Evolutionary conservation across 2,329 filamentous ascomycete genomes (phyloP).

Genomic region (Beauveria asiatica): DNA sequence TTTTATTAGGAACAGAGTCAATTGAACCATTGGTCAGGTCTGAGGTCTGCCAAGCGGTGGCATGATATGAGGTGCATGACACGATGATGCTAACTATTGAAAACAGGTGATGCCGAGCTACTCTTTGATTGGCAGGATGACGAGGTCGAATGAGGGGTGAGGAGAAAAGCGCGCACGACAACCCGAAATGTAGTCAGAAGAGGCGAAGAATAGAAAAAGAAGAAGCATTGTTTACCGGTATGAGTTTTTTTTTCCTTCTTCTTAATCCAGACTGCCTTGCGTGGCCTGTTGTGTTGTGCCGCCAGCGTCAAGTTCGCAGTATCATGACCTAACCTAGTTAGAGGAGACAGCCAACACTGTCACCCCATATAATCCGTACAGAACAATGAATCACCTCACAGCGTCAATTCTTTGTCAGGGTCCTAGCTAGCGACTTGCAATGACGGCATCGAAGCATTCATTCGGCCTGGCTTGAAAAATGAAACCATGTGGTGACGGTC

Average conservation of each 20-base stretch:
- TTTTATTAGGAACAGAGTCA: rapidly evolving
- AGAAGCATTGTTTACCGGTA: too few relatives aligned
- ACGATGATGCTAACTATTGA: too few relatives aligned
- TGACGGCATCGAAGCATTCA: neutral
- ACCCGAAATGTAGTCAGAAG: too few relatives aligned
- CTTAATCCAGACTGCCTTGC: neutral
- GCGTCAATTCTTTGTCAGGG: neutral
- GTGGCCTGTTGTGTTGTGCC: neutral
- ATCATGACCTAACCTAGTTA: neutral
- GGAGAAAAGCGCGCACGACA: neutral
- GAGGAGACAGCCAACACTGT: neutral
- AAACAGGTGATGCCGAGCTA: too few relatives aligned
- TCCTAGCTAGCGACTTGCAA: neutral
- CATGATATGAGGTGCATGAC: too few relatives aligned
- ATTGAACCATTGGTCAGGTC: neutral
- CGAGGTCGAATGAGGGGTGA: neutral
- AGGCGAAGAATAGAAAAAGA: too few relatives aligned
- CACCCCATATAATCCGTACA: neutral
- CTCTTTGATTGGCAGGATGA: too few relatives aligned
- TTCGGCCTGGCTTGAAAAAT: neutral
- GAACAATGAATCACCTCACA: neutral
- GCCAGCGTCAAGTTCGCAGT: neutral
- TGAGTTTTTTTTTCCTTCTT: too few relatives aligned
- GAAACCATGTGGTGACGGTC: neutral
- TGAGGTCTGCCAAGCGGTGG: too few relatives aligned